Conservation (phyloP, 768 basidiomycete genomes). For the Mycena leptocephala region DNA sequence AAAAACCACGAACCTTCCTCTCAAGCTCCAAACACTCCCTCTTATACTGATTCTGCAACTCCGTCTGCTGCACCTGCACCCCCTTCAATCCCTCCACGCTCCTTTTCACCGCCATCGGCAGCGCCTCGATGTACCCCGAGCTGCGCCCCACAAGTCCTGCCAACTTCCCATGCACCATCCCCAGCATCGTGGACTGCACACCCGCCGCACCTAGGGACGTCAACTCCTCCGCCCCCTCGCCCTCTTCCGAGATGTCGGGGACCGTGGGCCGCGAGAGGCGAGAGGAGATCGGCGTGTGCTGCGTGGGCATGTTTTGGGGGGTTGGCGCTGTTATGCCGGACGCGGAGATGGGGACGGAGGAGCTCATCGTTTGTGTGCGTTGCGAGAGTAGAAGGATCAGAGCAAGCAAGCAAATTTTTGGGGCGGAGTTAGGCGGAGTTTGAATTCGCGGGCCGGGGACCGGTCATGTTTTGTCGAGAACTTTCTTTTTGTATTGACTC, state of each 20-base stretch:
- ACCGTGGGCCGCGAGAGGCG: slow-evolving; percentile 91
- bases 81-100: slow-evolving; percentile 95
- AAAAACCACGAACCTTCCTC: slow-evolving; percentile 81
- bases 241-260: slow-evolving; percentile 89
- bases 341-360: slow-evolving; percentile 74
- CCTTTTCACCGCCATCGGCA: slow-evolving; percentile 86
- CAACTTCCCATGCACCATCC: slow-evolving; percentile 92
- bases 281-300: slow-evolving; percentile 82
- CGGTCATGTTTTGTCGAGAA: too few relatives aligned
- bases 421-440: slow-evolving; percentile 8
- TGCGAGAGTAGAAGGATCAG: background rate
- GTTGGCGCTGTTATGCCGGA: slow-evolving; percentile 84
- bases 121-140: slow-evolving; percentile 94
- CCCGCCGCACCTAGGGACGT: slow-evolving; percentile 55
- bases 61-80: slow-evolving; percentile 92
- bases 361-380: slow-evolving; percentile 67
- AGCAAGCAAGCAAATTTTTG: background rate
- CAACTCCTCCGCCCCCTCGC: slow-evolving; percentile 71
- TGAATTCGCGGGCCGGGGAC: background rate
- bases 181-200: slow-evolving; percentile 78
- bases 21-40: slow-evolving; percentile 95
- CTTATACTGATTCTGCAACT: slow-evolving; percentile 95
- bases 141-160: slow-evolving; percentile 90
- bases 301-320: slow-evolving; percentile 93
- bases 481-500: too few relatives aligned